Conservation (phyloP, 306 rosid species). For the Corylus americana region DNA sequence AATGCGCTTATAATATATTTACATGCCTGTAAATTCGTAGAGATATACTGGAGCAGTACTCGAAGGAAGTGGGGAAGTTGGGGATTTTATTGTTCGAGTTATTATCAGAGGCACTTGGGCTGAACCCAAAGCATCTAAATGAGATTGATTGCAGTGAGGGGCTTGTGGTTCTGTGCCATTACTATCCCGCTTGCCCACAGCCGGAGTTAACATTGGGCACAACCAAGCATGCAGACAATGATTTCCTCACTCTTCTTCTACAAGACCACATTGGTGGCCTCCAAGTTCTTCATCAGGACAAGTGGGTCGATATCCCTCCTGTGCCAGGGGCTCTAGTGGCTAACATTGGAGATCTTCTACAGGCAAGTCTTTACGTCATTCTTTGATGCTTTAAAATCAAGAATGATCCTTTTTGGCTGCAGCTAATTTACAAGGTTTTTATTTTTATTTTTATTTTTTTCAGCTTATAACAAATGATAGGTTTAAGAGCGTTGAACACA, state of each 20-base stretch:
- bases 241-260: slow-evolving; percentile 28
- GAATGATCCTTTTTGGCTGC: not conserved
- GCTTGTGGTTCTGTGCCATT: not conserved
- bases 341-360: slow-evolving; percentile 10
- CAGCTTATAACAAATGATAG: slow-evolving; percentile 35
- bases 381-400: not conserved
- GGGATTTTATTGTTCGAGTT: slow-evolving; percentile 7
- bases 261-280: slow-evolving; percentile 39
- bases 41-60: slow-evolving; percentile 15
- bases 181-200: slow-evolving; percentile 14
- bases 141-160: slow-evolving; percentile 9
- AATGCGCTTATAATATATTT: too few species aligned
- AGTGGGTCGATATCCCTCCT: not conserved
- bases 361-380: slow-evolving; percentile 1
- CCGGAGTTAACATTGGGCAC: slow-evolving; percentile 12
- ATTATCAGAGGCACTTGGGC: slow-evolving; percentile 11
- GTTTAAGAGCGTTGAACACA: slow-evolving; percentile 38
- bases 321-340: not conserved
- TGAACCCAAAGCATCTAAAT: not conserved
- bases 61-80: slow-evolving; percentile 17
- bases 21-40: not conserved
- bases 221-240: slow-evolving; percentile 22
- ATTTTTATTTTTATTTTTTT: not conserved
- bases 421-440: not conserved
- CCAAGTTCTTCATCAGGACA: slow-evolving; percentile 19